Evolutionary conservation across 352 stramenopile genomes (phyloP).

Genomic region (Globisporangium iwayamae): DNA sequence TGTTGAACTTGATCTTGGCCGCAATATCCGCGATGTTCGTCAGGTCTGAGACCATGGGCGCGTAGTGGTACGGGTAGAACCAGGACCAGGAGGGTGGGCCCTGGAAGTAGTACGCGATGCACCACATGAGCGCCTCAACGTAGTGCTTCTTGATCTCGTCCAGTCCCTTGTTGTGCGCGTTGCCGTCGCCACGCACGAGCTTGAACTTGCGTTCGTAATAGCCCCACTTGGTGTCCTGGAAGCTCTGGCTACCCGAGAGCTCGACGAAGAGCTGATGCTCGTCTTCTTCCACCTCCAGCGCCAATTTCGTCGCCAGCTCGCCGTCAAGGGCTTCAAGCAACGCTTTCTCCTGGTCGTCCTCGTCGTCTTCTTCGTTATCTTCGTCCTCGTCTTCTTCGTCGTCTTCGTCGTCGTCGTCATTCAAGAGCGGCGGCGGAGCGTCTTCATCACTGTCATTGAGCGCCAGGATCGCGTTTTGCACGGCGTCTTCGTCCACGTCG

Average conservation of each 20-base stretch:
- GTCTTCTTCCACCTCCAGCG: constrained; percentile 35
- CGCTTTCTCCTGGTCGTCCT: constrained; percentile 50
- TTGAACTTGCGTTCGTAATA: constrained; percentile 86
- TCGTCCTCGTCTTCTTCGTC: constrained; percentile 32
- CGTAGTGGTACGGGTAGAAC: constrained; percentile 99
- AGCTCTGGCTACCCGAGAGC: constrained; percentile 61
- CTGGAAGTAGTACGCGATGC: constrained; percentile 82
- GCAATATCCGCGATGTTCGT: constrained; percentile 82
- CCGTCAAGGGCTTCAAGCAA: constrained; percentile 63
- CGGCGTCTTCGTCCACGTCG: constrained; percentile 43
- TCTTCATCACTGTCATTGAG: constrained; percentile 29
- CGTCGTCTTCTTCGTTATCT: constrained; percentile 36
- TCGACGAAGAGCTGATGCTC: constrained; percentile 43
- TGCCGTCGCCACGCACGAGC: constrained; percentile 50
- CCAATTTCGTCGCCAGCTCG: constrained; percentile 38
- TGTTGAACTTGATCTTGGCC: constrained; percentile 79
- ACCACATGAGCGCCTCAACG: constrained; percentile 80
- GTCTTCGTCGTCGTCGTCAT: constrained; percentile 26
- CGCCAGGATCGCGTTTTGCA: constrained; percentile 43
- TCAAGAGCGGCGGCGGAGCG: constrained; percentile 25
- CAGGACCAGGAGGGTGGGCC: constrained; percentile 97
- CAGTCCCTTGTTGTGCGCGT: constrained; percentile 50
- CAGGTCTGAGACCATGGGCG: constrained; percentile 98
- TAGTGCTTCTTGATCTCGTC: constrained; percentile 71
- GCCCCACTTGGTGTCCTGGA: constrained; percentile 82